Evolutionary conservation across 257 asterid genomes (phyloP).

Genomic region (Solanum appendiculatum): DNA sequence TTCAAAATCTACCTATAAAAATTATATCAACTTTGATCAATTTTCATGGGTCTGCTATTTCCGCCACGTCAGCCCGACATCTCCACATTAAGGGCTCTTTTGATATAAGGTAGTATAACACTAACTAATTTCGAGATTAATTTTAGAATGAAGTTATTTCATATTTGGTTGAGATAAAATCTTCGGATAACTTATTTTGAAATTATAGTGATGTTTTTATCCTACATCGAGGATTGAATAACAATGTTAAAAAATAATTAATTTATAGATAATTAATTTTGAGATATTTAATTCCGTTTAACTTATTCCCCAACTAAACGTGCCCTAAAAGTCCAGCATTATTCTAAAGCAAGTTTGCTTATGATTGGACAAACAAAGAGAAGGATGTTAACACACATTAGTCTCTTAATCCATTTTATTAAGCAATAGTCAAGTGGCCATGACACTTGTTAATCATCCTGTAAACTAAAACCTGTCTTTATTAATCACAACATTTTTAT

Average conservation of each 20-base stretch:
- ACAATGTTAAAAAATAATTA: no score
- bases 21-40: neutral
- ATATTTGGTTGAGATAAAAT: no score
- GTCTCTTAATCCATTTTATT: neutral
- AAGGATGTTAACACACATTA: neutral
- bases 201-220: no score
- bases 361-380: neutral
- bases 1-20: neutral
- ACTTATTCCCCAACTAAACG: no score
- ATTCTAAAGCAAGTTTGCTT: neutral
- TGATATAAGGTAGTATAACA: no score
- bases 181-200: neutral
- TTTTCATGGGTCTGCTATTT: neutral
- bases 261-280: no score
- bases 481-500: neutral
- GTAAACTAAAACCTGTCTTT: neutral
- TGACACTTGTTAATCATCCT: constrained; percentile 13
- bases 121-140: neutral
- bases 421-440: constrained; percentile 8
- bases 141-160: no score
- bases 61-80: neutral
- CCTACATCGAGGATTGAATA: no score
- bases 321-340: neutral
- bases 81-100: neutral
- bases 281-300: no score